phyloP scores from a whole-genome alignment of 2,329 filamentous ascomycete genomes.

The Zymoseptoria pseudotritici region DNA sequence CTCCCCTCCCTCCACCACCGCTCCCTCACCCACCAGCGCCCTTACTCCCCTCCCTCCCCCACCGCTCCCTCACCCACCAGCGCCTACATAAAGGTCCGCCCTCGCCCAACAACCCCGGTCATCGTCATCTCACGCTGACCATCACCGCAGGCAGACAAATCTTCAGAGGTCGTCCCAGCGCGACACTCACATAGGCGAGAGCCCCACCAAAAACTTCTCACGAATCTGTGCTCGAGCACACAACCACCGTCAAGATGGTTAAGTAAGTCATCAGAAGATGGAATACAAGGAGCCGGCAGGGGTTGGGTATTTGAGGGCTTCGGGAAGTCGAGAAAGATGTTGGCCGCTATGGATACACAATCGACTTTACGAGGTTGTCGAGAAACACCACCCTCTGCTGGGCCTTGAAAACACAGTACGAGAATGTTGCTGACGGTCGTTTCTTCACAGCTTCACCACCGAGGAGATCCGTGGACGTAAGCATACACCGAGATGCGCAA shows the following conservation, averaged over 20 bases:
- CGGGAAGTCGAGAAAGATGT: neutral
- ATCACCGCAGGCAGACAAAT: slow-evolving; percentile 20
- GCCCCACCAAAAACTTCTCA: neutral
- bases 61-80: neutral
- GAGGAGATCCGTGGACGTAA: slow-evolving; percentile 61
- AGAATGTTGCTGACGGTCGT: slow-evolving; percentile 41
- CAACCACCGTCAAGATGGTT: slow-evolving; percentile 87
- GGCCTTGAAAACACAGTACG: neutral
- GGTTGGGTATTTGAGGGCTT: neutral
- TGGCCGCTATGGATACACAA: neutral
- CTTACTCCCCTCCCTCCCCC: neutral
- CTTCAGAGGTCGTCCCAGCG: slow-evolving; percentile 17
- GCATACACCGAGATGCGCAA: neutral
- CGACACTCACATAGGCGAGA: slow-evolving; percentile 9
- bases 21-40: neutral
- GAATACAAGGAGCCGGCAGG: neutral
- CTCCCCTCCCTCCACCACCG: neutral
- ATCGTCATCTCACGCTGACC: slow-evolving; percentile 1
- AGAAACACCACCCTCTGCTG: neutral
- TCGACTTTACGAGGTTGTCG: neutral
- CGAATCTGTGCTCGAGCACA: slow-evolving; percentile 1
- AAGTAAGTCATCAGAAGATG: slow-evolving; percentile 66
- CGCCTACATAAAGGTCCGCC: neutral
- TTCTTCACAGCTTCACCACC: slow-evolving; percentile 77
- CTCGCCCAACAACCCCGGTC: too few species aligned